Percentiles rank a stretch among this genome's conserved stretches.
Evolutionary conservation across 805 yeast species (phyloP).

Genomic region (Saccharomycopsis sp.): DNA sequence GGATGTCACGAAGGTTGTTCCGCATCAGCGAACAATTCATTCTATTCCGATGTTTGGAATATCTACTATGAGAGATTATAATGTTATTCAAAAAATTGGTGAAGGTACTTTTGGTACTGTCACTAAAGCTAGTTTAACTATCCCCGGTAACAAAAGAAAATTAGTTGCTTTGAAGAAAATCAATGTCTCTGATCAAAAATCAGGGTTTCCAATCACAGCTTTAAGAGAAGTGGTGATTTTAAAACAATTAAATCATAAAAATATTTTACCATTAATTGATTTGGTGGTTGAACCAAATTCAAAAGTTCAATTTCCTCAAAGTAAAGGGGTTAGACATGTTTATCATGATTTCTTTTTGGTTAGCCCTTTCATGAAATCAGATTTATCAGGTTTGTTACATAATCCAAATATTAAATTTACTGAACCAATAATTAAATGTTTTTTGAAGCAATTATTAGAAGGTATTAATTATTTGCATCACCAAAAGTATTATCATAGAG

Average conservation of each 20-base stretch:
- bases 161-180: slow-evolving; percentile 84
- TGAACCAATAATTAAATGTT: slow-evolving; percentile 68
- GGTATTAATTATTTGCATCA: slow-evolving; percentile 78
- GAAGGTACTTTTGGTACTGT: slow-evolving; percentile 88
- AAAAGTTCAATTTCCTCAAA: neutral
- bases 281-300: slow-evolving; percentile 36
- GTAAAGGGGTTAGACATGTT: neutral
- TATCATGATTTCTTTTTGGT: slow-evolving; percentile 61
- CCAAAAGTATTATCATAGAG: slow-evolving; percentile 60
- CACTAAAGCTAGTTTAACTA: slow-evolving; percentile 33
- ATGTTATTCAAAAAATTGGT: slow-evolving; percentile 41
- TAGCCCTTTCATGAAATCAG: slow-evolving; percentile 90
- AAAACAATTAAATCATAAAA: slow-evolving; percentile 56
- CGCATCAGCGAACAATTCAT: slow-evolving; percentile 10
- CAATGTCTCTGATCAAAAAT: slow-evolving; percentile 36
- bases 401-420: slow-evolving; percentile 59
- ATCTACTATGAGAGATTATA: slow-evolving; percentile 24
- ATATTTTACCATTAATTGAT: slow-evolving; percentile 69
- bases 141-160: slow-evolving; percentile 19
- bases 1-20: too few species aligned
- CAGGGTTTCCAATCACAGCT: slow-evolving; percentile 88
- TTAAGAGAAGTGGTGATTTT: slow-evolving; percentile 83
- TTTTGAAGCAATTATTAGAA: slow-evolving; percentile 64
- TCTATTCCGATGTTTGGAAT: slow-evolving; percentile 17
- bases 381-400: slow-evolving; percentile 79